These are phyloP conservation scores for Lathyrus aphaca DNA, from an alignment of 306 rosid genomes.

Conservation along the genomic window DNA sequence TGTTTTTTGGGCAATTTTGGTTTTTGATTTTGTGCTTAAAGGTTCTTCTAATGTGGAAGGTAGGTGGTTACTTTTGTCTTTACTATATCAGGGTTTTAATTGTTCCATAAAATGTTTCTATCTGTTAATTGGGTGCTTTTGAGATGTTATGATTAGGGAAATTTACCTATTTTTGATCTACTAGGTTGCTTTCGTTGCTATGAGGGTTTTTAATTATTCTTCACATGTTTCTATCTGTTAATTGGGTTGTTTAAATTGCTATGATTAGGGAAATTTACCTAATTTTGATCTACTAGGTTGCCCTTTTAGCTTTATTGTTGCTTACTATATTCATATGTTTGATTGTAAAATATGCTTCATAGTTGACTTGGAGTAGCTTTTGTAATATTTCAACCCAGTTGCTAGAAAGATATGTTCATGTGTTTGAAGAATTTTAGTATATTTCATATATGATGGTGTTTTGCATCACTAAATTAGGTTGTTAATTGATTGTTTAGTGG, in stretches of 20 bases:
- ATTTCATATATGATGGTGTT: constrained; percentile 20
- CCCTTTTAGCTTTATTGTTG: constrained; percentile 36
- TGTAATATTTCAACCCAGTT: constrained; percentile 15
- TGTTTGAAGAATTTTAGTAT: constrained; percentile 6
- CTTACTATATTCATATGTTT: constrained; percentile 10
- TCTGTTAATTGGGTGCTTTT: constrained; percentile 18
- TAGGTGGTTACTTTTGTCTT: constrained; percentile 45
- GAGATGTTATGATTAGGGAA: constrained; percentile 20
- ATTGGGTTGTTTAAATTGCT: constrained; percentile 30
- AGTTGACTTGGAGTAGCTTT: constrained; percentile 35
- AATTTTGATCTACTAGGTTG: constrained; percentile 38
- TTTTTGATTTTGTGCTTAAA: constrained; percentile 54
- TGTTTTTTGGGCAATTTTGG: constrained; percentile 55
- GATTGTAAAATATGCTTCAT: constrained; percentile 20
- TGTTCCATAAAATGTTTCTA: constrained; percentile 33
- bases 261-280: constrained; percentile 21
- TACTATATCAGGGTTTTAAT: constrained; percentile 11
- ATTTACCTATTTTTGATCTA: constrained; percentile 40
- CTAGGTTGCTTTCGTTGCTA: constrained; percentile 32
- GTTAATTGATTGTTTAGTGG: constrained; percentile 18
- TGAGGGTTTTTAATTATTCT: constrained; percentile 29
- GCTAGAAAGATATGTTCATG: constrained; percentile 30
- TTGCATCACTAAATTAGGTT: constrained; percentile 8
- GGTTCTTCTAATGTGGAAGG: constrained; percentile 75
- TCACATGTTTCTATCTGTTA: constrained; percentile 21